Base-by-base conservation (phyloP, 208 protist species). In the Acanthamoeba divionensis region DNA sequence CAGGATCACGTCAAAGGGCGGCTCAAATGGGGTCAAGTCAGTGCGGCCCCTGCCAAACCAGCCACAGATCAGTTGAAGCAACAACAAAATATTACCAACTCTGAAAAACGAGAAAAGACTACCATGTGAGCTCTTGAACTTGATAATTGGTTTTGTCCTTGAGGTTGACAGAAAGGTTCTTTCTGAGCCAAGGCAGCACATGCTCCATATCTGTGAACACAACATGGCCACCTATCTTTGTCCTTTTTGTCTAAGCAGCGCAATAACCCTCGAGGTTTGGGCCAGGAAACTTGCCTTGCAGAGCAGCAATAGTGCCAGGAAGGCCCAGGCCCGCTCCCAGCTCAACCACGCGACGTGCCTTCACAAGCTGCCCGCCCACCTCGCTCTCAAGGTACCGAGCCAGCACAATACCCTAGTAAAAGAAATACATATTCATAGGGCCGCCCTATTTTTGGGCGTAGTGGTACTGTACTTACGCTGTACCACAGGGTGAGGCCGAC, bases 201-300 rank as follows among this genome's bases (percentile, higher is more conserved):
- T 12, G 54, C 47, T 29, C 71, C 71, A 82, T 82, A 26, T 82
- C 71, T 7, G 71, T 82, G 47, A 82, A 82, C 10, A 52, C 62
- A 10, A 52, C 62, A 36, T 82, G 71, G 10, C 45, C 71, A 13
- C 69, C 41, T 79, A 21, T 31, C 21, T 9, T 15, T 10, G 12
- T 48, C 21, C 31, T 2, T 50, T 2, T 50, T 33, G 55, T 9
- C 33, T 41, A 15, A 13, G 13, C 36, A 29, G 36, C 9, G 13
- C 9, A 69, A 33, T 38, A 29, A 24, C 26, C 31, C 29, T 69
- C 62, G 62, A 44, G 21, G 31, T 7, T 18, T 60, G 52, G 8
- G 62, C 9, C 7, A 31, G n/a, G 62, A 67, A 10, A 67, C 10
- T 9, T 12, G 47, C 71, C 71, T 15, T 63, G 71, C 10, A 60